phyloP scores from a whole-genome alignment of 163 green algal species.

The Coccomyxa subellipsoidea region DNA sequence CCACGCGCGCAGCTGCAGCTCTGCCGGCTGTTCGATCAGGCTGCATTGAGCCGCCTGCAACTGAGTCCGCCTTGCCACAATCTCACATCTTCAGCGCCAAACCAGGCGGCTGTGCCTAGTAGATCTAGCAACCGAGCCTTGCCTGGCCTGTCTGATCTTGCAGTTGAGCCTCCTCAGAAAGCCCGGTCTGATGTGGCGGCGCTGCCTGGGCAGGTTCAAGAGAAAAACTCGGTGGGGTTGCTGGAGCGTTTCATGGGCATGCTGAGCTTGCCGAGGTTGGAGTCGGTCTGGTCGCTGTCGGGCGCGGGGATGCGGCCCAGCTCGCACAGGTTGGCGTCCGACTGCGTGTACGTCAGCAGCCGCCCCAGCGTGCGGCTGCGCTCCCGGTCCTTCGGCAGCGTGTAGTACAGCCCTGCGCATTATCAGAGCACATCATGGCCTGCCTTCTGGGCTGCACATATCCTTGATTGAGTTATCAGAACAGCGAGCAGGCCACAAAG shows the following conservation, averaged over 20 bases:
- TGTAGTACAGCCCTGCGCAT: conserved; percentile 12
- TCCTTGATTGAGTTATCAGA: too few relatives aligned
- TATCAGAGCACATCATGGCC: too few relatives aligned
- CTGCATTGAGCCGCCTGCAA: too few relatives aligned
- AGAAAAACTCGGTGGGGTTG: not conserved
- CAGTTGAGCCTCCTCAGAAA: too few relatives aligned
- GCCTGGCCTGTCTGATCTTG: too few relatives aligned
- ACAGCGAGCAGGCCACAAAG: too few relatives aligned
- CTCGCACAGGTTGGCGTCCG: not conserved
- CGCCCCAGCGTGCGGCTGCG: not conserved
- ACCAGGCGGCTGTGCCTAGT: not conserved
- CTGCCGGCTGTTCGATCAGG: too few relatives aligned
- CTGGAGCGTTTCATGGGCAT: conserved; percentile 2
- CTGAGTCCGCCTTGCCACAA: too few relatives aligned
- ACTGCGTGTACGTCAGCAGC: not conserved
- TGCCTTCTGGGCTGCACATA: too few relatives aligned
- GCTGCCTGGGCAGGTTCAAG: not conserved
- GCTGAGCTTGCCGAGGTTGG: not conserved
- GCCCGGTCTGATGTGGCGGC: not conserved
- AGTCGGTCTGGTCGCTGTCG: not conserved
- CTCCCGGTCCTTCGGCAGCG: not conserved
- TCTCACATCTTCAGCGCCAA: too few relatives aligned
- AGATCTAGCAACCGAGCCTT: too few relatives aligned
- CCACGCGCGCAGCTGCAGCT: too few relatives aligned
- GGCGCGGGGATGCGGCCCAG: not conserved